These are phyloP conservation scores for Pezicula carpinea DNA, from an alignment of 2,329 filamentous ascomycete species.

Conservation along the genomic window DNA sequence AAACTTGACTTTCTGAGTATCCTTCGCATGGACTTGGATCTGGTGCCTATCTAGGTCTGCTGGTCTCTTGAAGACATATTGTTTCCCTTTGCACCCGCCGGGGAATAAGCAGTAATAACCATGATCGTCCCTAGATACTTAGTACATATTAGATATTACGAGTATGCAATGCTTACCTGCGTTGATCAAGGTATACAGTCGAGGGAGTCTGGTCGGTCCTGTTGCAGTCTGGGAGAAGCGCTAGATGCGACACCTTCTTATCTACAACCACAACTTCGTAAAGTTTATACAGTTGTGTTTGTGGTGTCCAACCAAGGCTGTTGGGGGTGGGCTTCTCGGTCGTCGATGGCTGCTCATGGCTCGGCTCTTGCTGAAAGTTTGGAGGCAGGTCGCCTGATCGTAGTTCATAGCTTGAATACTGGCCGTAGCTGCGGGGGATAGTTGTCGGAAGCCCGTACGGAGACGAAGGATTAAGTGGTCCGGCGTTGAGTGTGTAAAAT, in stretches of 20 bases:
- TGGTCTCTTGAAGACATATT: constrained; percentile 22
- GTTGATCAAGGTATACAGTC: constrained; percentile 14
- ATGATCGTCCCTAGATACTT: constrained; percentile 6
- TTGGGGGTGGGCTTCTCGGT: constrained; percentile 8
- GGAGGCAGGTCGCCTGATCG: not conserved
- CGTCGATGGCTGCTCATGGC: not conserved
- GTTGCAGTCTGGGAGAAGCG: constrained; percentile 6
- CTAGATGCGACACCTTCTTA: constrained; percentile 14
- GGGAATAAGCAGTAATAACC: constrained; percentile 18
- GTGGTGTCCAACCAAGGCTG: constrained; percentile 12
- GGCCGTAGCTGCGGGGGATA: not conserved
- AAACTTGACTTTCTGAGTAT: constrained; percentile 15
- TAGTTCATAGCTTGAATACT: not conserved
- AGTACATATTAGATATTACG: not conserved
- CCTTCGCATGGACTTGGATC: constrained; percentile 25
- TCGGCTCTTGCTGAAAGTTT: not conserved
- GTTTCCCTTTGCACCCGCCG: constrained; percentile 13
- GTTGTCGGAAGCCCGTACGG: no score
- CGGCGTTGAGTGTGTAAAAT: not conserved
- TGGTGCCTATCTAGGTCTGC: constrained; percentile 35
- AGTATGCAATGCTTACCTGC: constrained; percentile 6
- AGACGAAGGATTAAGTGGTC: no score
- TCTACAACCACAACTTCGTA: constrained; percentile 19
- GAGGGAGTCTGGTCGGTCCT: constrained; percentile 7
- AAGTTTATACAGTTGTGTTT: constrained; percentile 7